phyloP scores from a whole-genome alignment of 2,329 filamentous ascomycete species.

The Aciculosporium take region DNA sequence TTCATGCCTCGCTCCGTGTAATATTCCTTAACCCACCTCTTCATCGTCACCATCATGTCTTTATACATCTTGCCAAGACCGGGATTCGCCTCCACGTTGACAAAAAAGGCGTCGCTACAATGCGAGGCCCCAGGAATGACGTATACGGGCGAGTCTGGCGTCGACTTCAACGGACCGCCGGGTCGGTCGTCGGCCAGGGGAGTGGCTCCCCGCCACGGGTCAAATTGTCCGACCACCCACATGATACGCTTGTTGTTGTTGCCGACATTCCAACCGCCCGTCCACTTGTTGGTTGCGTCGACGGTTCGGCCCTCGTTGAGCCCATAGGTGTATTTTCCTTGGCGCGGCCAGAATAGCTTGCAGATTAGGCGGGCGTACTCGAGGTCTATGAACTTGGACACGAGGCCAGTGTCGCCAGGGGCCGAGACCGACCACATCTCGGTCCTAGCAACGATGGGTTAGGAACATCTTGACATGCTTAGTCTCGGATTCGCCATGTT shows the following conservation, averaged over 20 bases:
- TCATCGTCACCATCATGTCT: conserved; percentile 23
- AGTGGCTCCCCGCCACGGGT: conserved; percentile 43
- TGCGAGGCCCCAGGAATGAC: conserved; percentile 40
- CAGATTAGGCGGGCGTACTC: conserved; percentile 44
- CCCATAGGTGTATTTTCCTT: conserved; percentile 3
- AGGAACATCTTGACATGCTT: too few species aligned
- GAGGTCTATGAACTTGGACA: conserved; percentile 7
- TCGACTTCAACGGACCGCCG: conserved; percentile 34
- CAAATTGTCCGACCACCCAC: conserved; percentile 43
- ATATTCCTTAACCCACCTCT: conserved; percentile 37
- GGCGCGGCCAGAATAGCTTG: conserved; percentile 35
- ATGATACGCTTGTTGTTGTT: conserved; percentile 39
- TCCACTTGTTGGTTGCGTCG: conserved; percentile 35
- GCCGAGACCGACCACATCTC: conserved; percentile 18
- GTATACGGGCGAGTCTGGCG: conserved; percentile 33
- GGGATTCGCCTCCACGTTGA: conserved; percentile 31
- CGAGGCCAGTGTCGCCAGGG: neutral
- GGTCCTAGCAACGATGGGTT: conserved; percentile 7
- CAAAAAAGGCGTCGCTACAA: conserved; percentile 36
- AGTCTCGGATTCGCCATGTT: too few species aligned
- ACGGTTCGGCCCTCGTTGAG: conserved; percentile 17
- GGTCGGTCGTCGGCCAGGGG: conserved; percentile 39
- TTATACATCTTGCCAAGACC: conserved; percentile 20
- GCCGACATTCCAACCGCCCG: conserved; percentile 39
- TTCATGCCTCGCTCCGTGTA: conserved; percentile 10